Percentiles rank a stretch among this genome's conserved stretches.
These are phyloP conservation scores for Tritrichomonas foetus DNA, from an alignment of 208 protist species.

Conservation along the genomic window DNA sequence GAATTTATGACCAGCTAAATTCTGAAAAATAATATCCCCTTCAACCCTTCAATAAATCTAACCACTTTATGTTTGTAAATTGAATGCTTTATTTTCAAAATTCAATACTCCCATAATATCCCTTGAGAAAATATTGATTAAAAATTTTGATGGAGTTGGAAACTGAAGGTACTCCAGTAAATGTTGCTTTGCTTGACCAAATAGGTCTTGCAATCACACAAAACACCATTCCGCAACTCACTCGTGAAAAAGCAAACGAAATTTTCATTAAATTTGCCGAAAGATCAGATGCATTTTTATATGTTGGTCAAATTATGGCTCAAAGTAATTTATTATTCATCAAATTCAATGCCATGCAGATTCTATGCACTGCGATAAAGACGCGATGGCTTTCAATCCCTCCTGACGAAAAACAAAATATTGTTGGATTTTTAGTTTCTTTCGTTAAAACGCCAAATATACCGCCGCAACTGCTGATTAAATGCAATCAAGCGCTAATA, in stretches of 20 bases:
- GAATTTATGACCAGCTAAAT: too few relatives aligned
- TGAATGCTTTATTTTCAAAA: too few relatives aligned
- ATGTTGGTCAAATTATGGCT: background rate
- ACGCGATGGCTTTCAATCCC: background rate
- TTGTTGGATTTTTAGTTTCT: background rate
- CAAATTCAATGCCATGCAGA: background rate
- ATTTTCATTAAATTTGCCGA: background rate
- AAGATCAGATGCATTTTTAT: background rate
- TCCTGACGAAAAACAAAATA: background rate
- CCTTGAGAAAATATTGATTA: too few relatives aligned
- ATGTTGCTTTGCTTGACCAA: too few relatives aligned
- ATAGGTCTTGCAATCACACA: too few relatives aligned
- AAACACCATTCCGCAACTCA: too few relatives aligned
- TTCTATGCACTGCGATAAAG: background rate
- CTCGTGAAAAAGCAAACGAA: background rate
- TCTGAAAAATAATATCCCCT: too few relatives aligned
- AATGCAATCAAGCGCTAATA: background rate
- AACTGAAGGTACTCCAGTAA: too few relatives aligned
- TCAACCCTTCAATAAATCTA: too few relatives aligned
- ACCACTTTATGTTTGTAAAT: too few relatives aligned
- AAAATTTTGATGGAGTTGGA: too few relatives aligned
- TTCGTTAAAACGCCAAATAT: background rate
- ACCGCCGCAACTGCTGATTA: background rate
- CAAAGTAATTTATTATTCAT: background rate
- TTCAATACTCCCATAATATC: too few relatives aligned